Conservation (phyloP, 768 basidiomycete species). For the Tremella yokohamensis region DNA sequence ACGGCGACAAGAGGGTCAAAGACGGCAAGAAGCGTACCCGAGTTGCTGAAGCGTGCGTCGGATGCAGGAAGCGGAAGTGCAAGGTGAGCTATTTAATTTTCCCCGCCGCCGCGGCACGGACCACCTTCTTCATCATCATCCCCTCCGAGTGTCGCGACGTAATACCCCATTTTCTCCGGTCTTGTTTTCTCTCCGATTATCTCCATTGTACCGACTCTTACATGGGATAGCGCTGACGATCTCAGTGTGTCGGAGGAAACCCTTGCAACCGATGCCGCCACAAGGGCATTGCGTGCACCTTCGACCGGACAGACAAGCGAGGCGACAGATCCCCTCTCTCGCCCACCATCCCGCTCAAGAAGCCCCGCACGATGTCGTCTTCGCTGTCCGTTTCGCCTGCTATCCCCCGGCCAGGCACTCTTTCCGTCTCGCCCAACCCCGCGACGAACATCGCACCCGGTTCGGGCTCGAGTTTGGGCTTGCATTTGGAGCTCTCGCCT, state of each 20-base stretch:
- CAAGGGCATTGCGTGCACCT: slow-evolving; percentile 1
- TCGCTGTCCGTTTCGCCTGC: too few relatives aligned
- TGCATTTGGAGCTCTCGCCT: too few relatives aligned
- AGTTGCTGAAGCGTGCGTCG: slow-evolving; percentile 1
- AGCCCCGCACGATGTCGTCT: too few relatives aligned
- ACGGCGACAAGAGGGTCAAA: neutral
- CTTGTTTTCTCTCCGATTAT: neutral
- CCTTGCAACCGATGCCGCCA: slow-evolving; percentile 1
- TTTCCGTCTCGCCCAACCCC: too few relatives aligned
- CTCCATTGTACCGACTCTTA: neutral
- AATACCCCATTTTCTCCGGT: neutral
- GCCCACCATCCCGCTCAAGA: too few relatives aligned
- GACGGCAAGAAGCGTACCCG: slow-evolving; percentile 1
- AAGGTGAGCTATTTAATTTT: neutral
- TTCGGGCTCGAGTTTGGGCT: too few relatives aligned
- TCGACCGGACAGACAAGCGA: neutral
- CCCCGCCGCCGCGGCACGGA: slow-evolving; percentile 1
- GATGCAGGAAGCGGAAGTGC: slow-evolving; percentile 2
- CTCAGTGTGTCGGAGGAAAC: slow-evolving; percentile 1
- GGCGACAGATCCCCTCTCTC: too few relatives aligned
- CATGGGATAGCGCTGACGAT: neutral
- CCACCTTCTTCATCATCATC: neutral
- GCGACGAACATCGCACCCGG: too few relatives aligned
- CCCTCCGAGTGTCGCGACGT: neutral
- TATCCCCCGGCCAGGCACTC: too few relatives aligned